A percentile compares a stretch with the other conserved stretches of the same genome.
These are phyloP conservation scores for Saturnispora quitensis DNA, from an alignment of 805 yeast genomes.

Conservation along the genomic window DNA sequence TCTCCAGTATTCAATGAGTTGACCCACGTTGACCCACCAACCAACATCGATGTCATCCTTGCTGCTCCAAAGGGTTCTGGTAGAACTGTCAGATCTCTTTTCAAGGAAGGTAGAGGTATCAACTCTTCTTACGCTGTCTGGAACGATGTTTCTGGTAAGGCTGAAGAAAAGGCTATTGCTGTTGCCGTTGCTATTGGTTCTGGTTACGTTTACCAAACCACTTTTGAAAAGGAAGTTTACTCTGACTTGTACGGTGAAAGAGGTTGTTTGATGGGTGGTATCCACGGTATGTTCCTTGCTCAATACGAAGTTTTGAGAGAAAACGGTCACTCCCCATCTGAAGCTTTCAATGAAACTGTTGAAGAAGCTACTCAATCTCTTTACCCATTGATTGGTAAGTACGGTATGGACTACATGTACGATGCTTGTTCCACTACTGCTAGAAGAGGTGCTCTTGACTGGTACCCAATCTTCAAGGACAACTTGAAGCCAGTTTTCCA, in stretches of 20 bases:
- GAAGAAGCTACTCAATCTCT: slow-evolving; percentile 99
- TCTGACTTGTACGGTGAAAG: slow-evolving; percentile 99
- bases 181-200: slow-evolving; percentile 98
- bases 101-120: slow-evolving; percentile 99
- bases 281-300: slow-evolving; percentile 99
- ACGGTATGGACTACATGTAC: slow-evolving; percentile 99
- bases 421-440: slow-evolving; percentile 99
- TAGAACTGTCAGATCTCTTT: slow-evolving; percentile 97
- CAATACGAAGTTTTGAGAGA: slow-evolving; percentile 99
- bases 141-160: slow-evolving; percentile 98
- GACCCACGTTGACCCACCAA: slow-evolving; percentile 94
- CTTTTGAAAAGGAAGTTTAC: slow-evolving; percentile 98
- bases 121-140: slow-evolving; percentile 99
- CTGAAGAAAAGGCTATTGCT: slow-evolving; percentile 98
- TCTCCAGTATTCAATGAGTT: slow-evolving; percentile 98
- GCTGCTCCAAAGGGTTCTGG: slow-evolving; percentile 99
- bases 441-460: slow-evolving; percentile 99
- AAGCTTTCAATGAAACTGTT: slow-evolving; percentile 99
- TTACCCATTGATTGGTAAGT: slow-evolving; percentile 97
- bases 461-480: slow-evolving; percentile 99
- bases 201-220: slow-evolving; percentile 99
- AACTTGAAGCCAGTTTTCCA: slow-evolving; percentile 98
- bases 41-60: slow-evolving; percentile 89
- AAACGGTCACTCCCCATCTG: slow-evolving; percentile 99
- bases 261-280: slow-evolving; percentile 99